Evolutionary conservation across 2,329 filamentous ascomycete species (phyloP), one percentile per base, ranked within the genome.

Genomic region (Apiospora hydei): DNA sequence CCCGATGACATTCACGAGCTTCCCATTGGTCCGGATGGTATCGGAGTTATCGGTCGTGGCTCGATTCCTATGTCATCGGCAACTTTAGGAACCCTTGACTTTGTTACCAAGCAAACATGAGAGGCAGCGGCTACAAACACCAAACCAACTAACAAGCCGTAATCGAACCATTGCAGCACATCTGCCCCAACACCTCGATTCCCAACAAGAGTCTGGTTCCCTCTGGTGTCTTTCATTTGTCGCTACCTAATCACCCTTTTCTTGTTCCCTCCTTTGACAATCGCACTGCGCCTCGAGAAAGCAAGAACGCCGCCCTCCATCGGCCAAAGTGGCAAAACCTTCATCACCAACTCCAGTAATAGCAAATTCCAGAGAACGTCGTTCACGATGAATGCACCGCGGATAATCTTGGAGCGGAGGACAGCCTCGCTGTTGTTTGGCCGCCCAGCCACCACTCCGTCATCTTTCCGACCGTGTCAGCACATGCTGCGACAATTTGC

Each of bases 351-450:
- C 30, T n/a, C 30, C 57, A 64, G 57, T 41, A 38, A 41, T 64
- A 41, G 10, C 44, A 38, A 26, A 69, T 8, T 16, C 4, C 44
- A 14, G 18, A 11, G 46, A 43, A 53, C n/a, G 53, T 18, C 34
- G 8, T 13, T 41, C 57, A 78, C 57, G 46, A 88, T 89, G 87
- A 88, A 82, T 77, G 79, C 81, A 64, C 78, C 83, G 4, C 77
- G 78, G 46, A 74, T 83, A 67, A 76, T 80, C 38, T 77, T 81
- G 24, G 78, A 81, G 74, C 77, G 82, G 75, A 77, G 79, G 70
- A 75, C 79, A 11, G 71, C 77, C 61, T 71, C 75, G 67, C 70
- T 80, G 34, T 57, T 73, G 53, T 72, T 78, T 46, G 74, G 74
- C 41, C 77, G 78, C 47, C 73, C 77, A 26, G 74, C 76, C 76